Conservation (phyloP, 805 yeast genomes). For the Candida incommunis region DNA sequence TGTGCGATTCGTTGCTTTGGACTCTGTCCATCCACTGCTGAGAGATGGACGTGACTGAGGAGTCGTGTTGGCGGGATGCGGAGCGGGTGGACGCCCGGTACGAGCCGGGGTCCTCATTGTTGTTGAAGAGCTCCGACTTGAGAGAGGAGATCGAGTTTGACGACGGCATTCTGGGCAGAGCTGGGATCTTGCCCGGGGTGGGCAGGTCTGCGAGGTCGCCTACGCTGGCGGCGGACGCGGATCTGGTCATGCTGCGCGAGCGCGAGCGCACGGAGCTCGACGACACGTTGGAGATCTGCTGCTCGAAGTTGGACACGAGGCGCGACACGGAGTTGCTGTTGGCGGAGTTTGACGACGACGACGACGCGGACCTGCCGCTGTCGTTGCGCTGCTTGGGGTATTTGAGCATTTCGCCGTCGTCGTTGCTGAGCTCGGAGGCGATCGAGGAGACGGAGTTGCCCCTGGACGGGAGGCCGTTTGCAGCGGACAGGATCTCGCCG, state of each 20-base stretch:
- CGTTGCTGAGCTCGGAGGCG: not conserved
- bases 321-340: not conserved
- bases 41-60: not conserved
- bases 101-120: not conserved
- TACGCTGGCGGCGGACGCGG: not conserved
- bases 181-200: not conserved
- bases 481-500: not conserved
- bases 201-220: not conserved
- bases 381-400: not conserved
- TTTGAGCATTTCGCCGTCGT: not conserved
- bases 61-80: not conserved
- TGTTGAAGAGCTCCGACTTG: not conserved
- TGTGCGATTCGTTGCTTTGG: not conserved
- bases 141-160: not conserved
- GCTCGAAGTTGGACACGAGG: not conserved
- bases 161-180: not conserved
- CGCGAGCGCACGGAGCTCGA: not conserved
- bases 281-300: not conserved
- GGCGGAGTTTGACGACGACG: not conserved
- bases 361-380: slow-evolving; percentile 1
- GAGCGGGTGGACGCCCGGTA: not conserved
- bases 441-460: not conserved
- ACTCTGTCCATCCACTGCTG: not conserved
- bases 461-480: not conserved
- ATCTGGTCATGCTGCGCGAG: not conserved